Conservation (phyloP, 1,284 basidiomycete species). For the Phlebopus sp. region DNA sequence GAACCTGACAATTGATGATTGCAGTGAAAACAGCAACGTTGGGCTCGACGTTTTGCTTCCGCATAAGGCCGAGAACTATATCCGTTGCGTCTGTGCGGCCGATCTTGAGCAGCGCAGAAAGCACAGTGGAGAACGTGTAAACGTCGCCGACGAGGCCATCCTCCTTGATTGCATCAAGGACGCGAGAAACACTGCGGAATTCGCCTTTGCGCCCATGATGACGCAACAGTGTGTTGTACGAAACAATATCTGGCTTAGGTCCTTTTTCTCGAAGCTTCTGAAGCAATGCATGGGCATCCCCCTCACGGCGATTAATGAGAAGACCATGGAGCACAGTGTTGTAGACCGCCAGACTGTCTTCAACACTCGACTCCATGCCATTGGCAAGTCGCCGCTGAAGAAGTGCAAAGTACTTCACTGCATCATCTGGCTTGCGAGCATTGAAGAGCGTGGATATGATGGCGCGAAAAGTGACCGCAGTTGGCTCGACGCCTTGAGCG, state of each 20-base stretch:
- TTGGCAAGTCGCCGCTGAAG: slow-evolving; percentile 33
- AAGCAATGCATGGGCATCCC: slow-evolving; percentile 48
- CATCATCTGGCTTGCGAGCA: slow-evolving; percentile 38
- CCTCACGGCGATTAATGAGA: slow-evolving; percentile 41
- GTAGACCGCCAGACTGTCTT: slow-evolving; percentile 45
- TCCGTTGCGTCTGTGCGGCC: slow-evolving; percentile 65
- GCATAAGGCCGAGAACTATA: slow-evolving; percentile 67
- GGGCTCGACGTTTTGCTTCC: slow-evolving; percentile 66
- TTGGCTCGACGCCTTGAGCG: slow-evolving; percentile 48
- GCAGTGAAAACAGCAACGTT: slow-evolving; percentile 72
- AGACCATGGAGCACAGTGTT: slow-evolving; percentile 66
- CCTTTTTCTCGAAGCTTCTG: slow-evolving; percentile 47
- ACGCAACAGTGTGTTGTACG: slow-evolving; percentile 76
- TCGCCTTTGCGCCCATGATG: slow-evolving; percentile 62
- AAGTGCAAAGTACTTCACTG: slow-evolving; percentile 47
- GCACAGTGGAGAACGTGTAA: slow-evolving; percentile 78
- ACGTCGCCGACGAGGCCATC: slow-evolving; percentile 64
- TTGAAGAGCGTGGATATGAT: slow-evolving; percentile 57
- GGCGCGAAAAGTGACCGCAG: slow-evolving; percentile 56
- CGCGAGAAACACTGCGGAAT: slow-evolving; percentile 52
- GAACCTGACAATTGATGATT: slow-evolving; percentile 71
- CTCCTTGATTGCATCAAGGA: slow-evolving; percentile 55
- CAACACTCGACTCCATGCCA: slow-evolving; percentile 13
- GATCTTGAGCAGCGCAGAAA: slow-evolving; percentile 68
- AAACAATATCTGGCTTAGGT: slow-evolving; percentile 65